Evolutionary conservation across 306 rosid genomes (phyloP).

Genomic region (Canavalia gladiata): DNA sequence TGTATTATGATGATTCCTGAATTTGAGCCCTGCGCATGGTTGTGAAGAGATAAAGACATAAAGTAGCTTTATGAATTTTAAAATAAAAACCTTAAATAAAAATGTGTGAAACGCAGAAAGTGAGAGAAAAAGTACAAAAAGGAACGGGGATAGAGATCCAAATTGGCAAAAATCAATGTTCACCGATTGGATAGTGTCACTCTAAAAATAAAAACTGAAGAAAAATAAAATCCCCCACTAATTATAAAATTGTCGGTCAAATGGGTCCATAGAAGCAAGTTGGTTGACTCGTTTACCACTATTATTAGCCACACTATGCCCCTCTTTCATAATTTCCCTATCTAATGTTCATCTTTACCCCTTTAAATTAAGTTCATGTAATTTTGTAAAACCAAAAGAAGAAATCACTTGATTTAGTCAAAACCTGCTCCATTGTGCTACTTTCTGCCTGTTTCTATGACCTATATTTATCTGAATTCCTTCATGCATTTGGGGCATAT

Average conservation of each 20-base stretch:
- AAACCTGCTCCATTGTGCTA: not conserved
- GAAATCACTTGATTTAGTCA: not conserved
- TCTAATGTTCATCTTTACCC: not conserved
- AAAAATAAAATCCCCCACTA: not conserved
- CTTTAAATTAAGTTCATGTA: not conserved
- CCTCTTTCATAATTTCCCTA: not conserved
- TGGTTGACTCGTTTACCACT: not conserved
- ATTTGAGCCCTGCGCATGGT: not conserved
- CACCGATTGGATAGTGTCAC: not conserved
- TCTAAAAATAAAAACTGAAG: no score
- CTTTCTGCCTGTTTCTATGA: not conserved
- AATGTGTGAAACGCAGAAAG: not conserved
- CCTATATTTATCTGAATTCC: not conserved
- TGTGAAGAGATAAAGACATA: not conserved
- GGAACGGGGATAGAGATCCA: not conserved
- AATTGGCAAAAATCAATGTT: not conserved
- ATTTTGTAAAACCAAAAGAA: not conserved
- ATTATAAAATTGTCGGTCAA: not conserved
- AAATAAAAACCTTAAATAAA: not conserved
- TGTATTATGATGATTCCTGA: not conserved
- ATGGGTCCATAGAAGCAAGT: not conserved
- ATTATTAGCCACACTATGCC: not conserved
- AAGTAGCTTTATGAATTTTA: slow-evolving; percentile 1
- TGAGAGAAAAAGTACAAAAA: not conserved
- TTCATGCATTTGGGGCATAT: slow-evolving; percentile 22